Percentiles rank a stretch among this genome's conserved stretches.
Evolutionary conservation across 768 basidiomycete species (phyloP).

Genomic region (Mycena amicta): DNA sequence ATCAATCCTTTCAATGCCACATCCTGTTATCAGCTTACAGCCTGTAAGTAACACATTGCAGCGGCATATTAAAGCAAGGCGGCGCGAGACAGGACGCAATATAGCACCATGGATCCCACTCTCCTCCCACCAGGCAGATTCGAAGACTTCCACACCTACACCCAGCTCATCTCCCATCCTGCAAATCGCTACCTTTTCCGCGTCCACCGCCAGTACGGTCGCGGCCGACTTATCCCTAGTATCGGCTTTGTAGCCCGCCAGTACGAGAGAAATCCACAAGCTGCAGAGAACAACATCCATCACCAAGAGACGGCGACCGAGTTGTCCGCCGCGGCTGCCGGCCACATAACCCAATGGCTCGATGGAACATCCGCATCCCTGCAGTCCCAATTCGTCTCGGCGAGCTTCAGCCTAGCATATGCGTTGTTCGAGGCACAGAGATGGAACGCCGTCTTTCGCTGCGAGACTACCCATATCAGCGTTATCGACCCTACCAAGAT

Average conservation of each 20-base stretch:
- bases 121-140: neutral
- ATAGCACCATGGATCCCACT: neutral
- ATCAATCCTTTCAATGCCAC: neutral
- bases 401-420: neutral
- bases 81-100: neutral
- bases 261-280: neutral
- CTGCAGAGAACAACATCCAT: neutral
- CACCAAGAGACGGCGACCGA: neutral
- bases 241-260: neutral
- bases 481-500: slow-evolving; percentile 3
- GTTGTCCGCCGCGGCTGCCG: neutral
- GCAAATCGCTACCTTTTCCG: neutral
- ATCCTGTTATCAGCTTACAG: neutral
- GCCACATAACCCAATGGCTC: slow-evolving; percentile 4
- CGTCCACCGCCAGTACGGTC: neutral
- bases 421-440: neutral
- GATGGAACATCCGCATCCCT: neutral
- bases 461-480: slow-evolving; percentile 13
- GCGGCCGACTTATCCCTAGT: neutral
- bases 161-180: neutral
- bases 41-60: neutral
- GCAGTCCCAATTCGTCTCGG: slow-evolving; percentile 1
- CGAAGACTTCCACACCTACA: neutral
- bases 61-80: neutral
- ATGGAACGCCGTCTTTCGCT: slow-evolving; percentile 23